Base-by-base conservation (phyloP, 768 basidiomycete genomes). In the Cyclocybe cylindracea region DNA sequence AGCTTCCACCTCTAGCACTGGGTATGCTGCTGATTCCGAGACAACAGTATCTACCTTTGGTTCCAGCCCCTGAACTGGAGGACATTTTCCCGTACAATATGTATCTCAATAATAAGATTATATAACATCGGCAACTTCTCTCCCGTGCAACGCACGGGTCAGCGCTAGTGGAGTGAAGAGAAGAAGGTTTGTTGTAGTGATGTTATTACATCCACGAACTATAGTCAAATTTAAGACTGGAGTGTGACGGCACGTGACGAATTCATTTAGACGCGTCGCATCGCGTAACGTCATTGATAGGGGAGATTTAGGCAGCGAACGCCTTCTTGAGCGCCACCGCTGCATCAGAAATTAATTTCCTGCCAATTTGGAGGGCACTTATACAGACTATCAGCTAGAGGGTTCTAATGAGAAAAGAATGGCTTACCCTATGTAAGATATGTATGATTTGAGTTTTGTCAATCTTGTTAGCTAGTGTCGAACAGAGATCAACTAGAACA, bases 301-400 rank as follows among this genome's bases (percentile, higher is more conserved):
- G 41, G 41, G n/a, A 10, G 5, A 24, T 24, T 24, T 24, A 24
- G 24, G 24, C 24, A 3, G 24, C 24, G 46, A 59, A 61, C 3
- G 67, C 72, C 51, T 66, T 67, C 39, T 51, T 58, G 60, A 74
- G 53, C 6, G 70, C 71, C 10, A 39, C 51, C 5, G 66, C 69
- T n/a, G 74, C 72, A 51, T 75, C 70, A 36, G 67, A 58, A 32
- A 75, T 67, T 18, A 75, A 57, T 46, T 71, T 66, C 31, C 62
- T 67, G 16, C 72, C 73, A n/a, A 73, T 59, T 44, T 36, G 29
- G 31, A 61, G 52, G 5, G 46, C 59, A 7, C 59, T 59, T 16
- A 14, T 10, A 6, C 7, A 7, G 34, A 46, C 29, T 48, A 36
- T 41, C 19, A 34, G 6, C 35, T 13, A 33, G 35, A 4, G 1